A percentile compares a stretch with the other conserved stretches of the same genome.
Evolutionary conservation across 805 yeast genomes (phyloP).

Genomic region (Cyberlindnera japonica): DNA sequence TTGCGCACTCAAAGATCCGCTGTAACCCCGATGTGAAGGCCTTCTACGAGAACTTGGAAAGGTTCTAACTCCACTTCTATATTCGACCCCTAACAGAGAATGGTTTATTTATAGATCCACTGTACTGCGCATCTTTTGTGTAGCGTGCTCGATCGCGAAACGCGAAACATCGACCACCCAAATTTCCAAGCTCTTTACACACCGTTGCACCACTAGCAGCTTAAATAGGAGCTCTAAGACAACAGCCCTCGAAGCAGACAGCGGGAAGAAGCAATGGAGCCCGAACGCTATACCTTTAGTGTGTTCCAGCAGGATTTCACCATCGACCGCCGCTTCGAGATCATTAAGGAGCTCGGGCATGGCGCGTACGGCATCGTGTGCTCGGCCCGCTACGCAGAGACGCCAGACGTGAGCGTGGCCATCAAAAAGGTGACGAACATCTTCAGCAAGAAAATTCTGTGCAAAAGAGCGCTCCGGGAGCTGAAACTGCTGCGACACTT

Average conservation of each 20-base stretch:
- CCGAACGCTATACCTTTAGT: constrained; percentile 48
- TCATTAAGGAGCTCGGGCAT: constrained; percentile 92
- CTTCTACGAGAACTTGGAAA: constrained; percentile 51
- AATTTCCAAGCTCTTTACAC: too few species aligned
- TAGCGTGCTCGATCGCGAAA: too few species aligned
- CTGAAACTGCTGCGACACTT: constrained; percentile 86
- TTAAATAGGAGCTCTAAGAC: neutral
- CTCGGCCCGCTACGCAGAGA: constrained; percentile 78
- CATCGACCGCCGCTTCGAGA: constrained; percentile 82
- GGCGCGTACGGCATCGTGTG: constrained; percentile 98
- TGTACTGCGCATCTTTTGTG: too few species aligned
- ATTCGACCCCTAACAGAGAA: too few species aligned
- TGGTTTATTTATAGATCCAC: too few species aligned
- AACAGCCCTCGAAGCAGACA: too few species aligned
- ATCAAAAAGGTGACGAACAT: constrained; percentile 95
- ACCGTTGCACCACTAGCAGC: neutral
- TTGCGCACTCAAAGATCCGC: constrained; percentile 52
- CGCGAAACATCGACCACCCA: too few species aligned
- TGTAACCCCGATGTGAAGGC: constrained; percentile 57
- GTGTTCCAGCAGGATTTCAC: constrained; percentile 90
- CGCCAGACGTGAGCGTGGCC: constrained; percentile 80
- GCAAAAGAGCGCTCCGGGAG: constrained; percentile 90
- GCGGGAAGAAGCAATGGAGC: too few species aligned
- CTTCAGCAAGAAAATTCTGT: constrained; percentile 83
- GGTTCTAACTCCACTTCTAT: neutral